Conservation (phyloP, 208 protist genomes). For the Kentomonas sorsogonicus region DNA sequence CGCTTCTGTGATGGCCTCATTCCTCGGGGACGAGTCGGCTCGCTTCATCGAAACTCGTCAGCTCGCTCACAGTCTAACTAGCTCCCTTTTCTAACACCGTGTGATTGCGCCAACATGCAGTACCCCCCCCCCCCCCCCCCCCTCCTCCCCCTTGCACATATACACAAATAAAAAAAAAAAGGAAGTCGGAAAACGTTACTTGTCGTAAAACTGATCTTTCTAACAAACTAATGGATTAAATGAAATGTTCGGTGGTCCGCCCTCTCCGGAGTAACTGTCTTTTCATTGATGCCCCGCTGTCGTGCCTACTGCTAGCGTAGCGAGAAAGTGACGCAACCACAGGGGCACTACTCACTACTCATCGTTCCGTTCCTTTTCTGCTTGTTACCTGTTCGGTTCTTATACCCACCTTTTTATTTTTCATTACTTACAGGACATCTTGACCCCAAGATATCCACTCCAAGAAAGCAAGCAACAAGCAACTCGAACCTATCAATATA, state of each 20-base stretch:
- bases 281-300: too few relatives aligned
- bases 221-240: constrained; percentile 12
- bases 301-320: too few relatives aligned
- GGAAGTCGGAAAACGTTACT: not conserved
- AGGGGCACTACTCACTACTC: too few relatives aligned
- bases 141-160: too few relatives aligned
- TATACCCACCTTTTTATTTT: not conserved
- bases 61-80: constrained; percentile 25
- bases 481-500: too few relatives aligned
- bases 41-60: constrained; percentile 35
- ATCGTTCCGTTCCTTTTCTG: constrained; percentile 1
- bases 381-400: not conserved
- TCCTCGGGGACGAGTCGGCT: constrained; percentile 55
- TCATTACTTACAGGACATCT: too few relatives aligned
- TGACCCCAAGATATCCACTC: too few relatives aligned
- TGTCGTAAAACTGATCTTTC: not conserved
- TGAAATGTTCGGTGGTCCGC: not conserved
- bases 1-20: constrained; percentile 44
- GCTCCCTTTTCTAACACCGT: constrained; percentile 23
- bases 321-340: too few relatives aligned
- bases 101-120: too few relatives aligned
- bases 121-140: too few relatives aligned
- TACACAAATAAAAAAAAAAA: constrained; percentile 6
- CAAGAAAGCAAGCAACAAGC: too few relatives aligned
- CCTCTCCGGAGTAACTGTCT: too few relatives aligned